These are phyloP conservation scores for Chlamydomonas sphaeroides DNA, from an alignment of 139 green algal genomes.

Conservation along the genomic window DNA sequence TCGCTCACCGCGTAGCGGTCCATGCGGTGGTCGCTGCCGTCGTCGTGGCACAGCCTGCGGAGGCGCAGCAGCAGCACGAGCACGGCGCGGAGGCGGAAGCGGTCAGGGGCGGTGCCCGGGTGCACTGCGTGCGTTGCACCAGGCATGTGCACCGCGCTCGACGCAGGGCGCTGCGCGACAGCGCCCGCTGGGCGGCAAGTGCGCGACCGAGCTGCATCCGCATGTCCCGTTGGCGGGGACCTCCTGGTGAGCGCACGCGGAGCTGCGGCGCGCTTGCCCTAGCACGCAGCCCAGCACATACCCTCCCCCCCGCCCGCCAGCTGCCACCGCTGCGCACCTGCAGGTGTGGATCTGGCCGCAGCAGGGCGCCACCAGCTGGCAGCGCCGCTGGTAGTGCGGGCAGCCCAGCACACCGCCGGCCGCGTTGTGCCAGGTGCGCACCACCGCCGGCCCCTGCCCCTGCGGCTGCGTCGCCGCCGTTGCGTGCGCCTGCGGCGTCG, in stretches of 20 bases:
- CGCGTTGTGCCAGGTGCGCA: conserved; percentile 62
- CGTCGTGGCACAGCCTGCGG: conserved; percentile 96
- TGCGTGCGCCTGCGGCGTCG: neutral
- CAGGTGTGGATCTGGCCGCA: conserved; percentile 86
- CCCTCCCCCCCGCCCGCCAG: too few species aligned
- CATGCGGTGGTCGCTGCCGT: conserved; percentile 85
- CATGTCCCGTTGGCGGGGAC: too few species aligned
- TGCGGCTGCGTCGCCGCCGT: neutral
- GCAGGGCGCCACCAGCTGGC: conserved; percentile 90
- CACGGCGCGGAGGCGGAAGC: too few species aligned
- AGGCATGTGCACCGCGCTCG: too few species aligned
- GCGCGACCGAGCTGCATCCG: too few species aligned
- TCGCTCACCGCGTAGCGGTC: conserved; percentile 74
- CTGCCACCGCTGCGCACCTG: conserved; percentile 58
- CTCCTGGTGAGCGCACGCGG: too few species aligned
- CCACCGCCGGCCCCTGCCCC: neutral
- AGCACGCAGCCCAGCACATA: neutral
- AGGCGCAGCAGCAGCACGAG: too few species aligned
- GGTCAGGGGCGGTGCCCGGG: too few species aligned
- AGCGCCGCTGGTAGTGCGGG: conserved; percentile 76
- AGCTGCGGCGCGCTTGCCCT: too few species aligned
- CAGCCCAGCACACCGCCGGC: conserved; percentile 64
- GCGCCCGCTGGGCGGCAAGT: too few species aligned
- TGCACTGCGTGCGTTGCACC: too few species aligned
- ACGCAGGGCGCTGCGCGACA: too few species aligned